Percentiles rank a stretch among this genome's conserved stretches.
These are phyloP conservation scores for Phaeophleospora eucalypticola DNA, from an alignment of 2,329 filamentous ascomycete species.

Conservation along the genomic window DNA sequence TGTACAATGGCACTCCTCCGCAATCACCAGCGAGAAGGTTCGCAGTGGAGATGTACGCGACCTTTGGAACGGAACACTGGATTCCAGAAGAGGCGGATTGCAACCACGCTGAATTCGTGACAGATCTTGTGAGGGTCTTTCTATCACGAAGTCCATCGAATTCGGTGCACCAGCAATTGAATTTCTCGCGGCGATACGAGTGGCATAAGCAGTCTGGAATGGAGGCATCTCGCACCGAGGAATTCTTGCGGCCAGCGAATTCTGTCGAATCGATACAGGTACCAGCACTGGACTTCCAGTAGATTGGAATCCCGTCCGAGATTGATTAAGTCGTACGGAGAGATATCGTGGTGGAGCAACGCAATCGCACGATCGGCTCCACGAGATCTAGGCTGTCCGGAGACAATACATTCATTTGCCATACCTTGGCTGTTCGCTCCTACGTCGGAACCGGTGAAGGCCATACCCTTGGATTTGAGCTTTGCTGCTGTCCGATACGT, in stretches of 20 bases:
- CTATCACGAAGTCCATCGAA: constrained; percentile 7
- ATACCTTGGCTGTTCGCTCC: too few species aligned
- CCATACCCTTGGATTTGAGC: too few species aligned
- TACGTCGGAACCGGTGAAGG: too few species aligned
- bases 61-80: constrained; percentile 22
- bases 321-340: too few species aligned
- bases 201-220: constrained; percentile 17
- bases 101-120: constrained; percentile 19
- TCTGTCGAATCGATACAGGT: constrained; percentile 5
- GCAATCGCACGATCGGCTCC: too few species aligned
- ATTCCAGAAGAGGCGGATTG: constrained; percentile 17
- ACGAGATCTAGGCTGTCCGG: too few species aligned
- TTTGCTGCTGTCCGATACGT: too few species aligned
- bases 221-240: constrained; percentile 10
- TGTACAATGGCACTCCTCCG: constrained; percentile 18
- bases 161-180: constrained; percentile 17
- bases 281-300: background rate
- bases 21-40: constrained; percentile 16
- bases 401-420: too few species aligned
- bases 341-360: too few species aligned
- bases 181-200: constrained; percentile 13
- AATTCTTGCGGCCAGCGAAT: constrained; percentile 11
- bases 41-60: constrained; percentile 20
- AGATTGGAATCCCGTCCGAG: background rate
- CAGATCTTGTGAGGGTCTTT: constrained; percentile 18